A percentile compares a stretch with the other conserved stretches of the same genome.
phyloP scores from a whole-genome alignment of 306 rosid genomes.

The Inga oerstediana region DNA sequence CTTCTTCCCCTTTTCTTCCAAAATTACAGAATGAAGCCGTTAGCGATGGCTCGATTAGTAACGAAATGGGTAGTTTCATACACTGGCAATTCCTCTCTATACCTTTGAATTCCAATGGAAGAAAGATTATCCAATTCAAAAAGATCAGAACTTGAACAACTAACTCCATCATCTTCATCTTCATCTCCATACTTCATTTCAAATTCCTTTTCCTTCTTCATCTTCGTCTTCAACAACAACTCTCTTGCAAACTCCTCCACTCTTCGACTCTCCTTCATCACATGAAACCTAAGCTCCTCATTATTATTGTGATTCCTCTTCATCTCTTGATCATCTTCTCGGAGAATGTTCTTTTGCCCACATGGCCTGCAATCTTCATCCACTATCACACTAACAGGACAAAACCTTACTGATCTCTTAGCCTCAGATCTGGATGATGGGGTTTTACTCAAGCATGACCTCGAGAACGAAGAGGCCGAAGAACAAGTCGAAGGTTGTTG shows the following conservation, averaged over 20 bases:
- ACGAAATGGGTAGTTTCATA: constrained; percentile 89
- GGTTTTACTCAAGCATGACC: constrained; percentile 88
- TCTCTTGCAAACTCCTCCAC: constrained; percentile 68
- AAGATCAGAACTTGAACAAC: constrained; percentile 92
- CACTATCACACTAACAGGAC: constrained; percentile 81
- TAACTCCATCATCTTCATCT: constrained; percentile 70
- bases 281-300: constrained; percentile 50
- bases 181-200: constrained; percentile 57
- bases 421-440: constrained; percentile 70
- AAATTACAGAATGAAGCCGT: constrained; percentile 79
- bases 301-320: constrained; percentile 12
- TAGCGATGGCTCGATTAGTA: constrained; percentile 83
- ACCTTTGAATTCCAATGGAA: constrained; percentile 83
- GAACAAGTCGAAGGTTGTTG: constrained; percentile 63
- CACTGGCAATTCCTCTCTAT: constrained; percentile 87
- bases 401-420: constrained; percentile 84
- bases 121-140: constrained; percentile 93
- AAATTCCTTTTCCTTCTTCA: constrained; percentile 39
- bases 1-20: not conserved
- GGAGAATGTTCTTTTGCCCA: constrained; percentile 59
- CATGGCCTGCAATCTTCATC: constrained; percentile 87
- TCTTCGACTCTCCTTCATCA: constrained; percentile 54
- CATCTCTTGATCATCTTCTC: constrained; percentile 41
- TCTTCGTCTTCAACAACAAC: constrained; percentile 60
- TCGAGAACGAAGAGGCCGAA: constrained; percentile 82